Evolutionary conservation across 306 rosid species (phyloP).

Genomic region (Vachellia collinsii): DNA sequence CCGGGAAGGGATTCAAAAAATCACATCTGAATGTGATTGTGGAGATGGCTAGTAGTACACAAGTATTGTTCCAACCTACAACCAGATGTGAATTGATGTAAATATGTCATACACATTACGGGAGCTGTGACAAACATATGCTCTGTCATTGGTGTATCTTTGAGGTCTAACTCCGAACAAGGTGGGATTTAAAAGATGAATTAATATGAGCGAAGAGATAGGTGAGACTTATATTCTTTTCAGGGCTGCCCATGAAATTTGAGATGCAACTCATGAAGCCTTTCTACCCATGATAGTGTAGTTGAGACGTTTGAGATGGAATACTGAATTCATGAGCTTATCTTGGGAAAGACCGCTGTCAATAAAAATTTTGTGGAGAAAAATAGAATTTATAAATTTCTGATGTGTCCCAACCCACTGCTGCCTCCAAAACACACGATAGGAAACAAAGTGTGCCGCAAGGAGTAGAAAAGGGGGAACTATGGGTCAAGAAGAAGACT

Average conservation of each 20-base stretch:
- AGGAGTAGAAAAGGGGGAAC: too few relatives aligned
- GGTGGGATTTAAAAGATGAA: not conserved
- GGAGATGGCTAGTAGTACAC: conserved; percentile 3
- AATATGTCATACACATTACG: not conserved
- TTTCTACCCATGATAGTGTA: not conserved
- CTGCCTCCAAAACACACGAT: not conserved
- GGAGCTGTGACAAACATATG: not conserved
- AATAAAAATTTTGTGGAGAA: not conserved
- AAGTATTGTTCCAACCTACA: not conserved
- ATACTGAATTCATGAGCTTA: not conserved
- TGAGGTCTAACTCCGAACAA: not conserved
- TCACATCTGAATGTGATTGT: not conserved
- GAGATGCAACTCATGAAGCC: not conserved
- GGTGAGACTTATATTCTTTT: not conserved
- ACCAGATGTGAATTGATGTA: not conserved
- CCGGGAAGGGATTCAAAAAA: not conserved
- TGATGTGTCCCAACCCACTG: not conserved
- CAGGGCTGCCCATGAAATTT: not conserved
- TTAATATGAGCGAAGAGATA: not conserved
- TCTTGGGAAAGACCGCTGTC: not conserved
- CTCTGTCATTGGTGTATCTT: not conserved
- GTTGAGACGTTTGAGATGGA: not conserved
- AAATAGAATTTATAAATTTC: not conserved
- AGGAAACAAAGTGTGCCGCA: too few relatives aligned
- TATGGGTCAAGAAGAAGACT: not conserved